phyloP scores from a whole-genome alignment of 1,284 basidiomycete species.

The Puccinia triticina region DNA sequence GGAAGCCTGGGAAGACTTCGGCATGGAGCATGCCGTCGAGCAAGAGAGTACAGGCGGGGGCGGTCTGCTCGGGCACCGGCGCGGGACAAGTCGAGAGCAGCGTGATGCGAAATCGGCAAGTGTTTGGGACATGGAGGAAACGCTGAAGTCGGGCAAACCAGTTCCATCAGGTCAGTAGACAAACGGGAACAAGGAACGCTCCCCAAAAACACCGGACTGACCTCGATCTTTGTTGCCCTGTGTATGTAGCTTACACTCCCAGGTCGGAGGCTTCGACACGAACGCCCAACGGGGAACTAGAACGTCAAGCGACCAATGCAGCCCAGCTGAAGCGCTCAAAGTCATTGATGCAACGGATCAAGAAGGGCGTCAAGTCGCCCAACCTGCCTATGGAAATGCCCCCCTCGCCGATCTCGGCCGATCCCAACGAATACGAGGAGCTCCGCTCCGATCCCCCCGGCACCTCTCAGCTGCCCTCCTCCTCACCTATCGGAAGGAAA shows the following conservation, averaged over 20 bases:
- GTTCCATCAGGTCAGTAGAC: conserved; percentile 40
- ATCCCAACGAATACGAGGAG: conserved; percentile 4
- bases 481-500: conserved; percentile 22
- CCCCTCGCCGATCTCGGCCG: background rate
- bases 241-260: background rate
- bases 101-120: conserved; percentile 46
- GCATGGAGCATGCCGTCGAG: conserved; percentile 66
- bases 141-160: conserved; percentile 47
- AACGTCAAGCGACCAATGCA: background rate
- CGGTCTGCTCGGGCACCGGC: conserved; percentile 55
- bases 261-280: background rate
- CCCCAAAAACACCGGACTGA: background rate
- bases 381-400: conserved; percentile 70
- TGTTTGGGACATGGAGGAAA: conserved; percentile 53
- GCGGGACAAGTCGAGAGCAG: conserved; percentile 57
- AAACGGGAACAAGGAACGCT: background rate
- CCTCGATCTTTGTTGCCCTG: conserved; percentile 56
- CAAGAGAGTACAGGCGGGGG: conserved; percentile 56
- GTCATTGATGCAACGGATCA: conserved; percentile 78
- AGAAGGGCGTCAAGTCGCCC: conserved; percentile 77
- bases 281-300: background rate
- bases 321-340: conserved; percentile 67
- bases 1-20: conserved; percentile 82
- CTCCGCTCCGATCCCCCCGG: background rate
- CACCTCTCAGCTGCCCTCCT: background rate